Evolutionary conservation across 164 flowering plant genomes (phyloP), one percentile per base, ranked within the genome.

Genomic region (Vitis riparia): DNA sequence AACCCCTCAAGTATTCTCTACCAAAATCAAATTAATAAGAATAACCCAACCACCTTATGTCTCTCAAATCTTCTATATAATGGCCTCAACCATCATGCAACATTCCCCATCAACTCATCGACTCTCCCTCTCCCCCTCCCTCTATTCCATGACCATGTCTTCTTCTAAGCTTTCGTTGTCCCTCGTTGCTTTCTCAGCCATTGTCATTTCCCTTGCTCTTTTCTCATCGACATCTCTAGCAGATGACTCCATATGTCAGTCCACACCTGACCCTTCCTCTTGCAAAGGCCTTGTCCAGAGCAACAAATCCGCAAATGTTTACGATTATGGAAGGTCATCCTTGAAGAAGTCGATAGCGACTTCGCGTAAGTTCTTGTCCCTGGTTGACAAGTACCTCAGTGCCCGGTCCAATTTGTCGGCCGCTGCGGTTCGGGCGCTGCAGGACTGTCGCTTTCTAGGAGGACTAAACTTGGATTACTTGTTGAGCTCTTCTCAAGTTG

Each of bases 371-470:
- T 83, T 86, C 73, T 14, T 70, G 6, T n/a, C 61, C 16, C 11
- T 83, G 11, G 69, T 86, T 10, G 65, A 83, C 12, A 71, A 68
- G 2, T 73, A 84, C 55, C 82, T 88, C 11, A 19, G 30, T 0
- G 47, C 27, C 17, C 16, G 68, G 15, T 66, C 76, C 9, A 1
- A 32, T 9, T 66, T 88, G 48, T 74, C 90, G 5, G 48, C 14
- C 9, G 1, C 82, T 0, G 83, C 86, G 0, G 10, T 81, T 13
- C 76, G 87, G 0, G 88, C 93, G 2, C 79, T 89, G 0, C 68
- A 85, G 19, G 93, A 87, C 65, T 89, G 93, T 68, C 62, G n/a
- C 9, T 52, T 63, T 11, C 79, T 89, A 0, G 89, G 87, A 0
- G 72, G 58, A 0, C 72, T 74, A 5, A 89, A 81, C 79, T 29